These are phyloP conservation scores for Hibiscus mutabilis DNA, from an alignment of 345 rosid species.

Conservation along the genomic window DNA sequence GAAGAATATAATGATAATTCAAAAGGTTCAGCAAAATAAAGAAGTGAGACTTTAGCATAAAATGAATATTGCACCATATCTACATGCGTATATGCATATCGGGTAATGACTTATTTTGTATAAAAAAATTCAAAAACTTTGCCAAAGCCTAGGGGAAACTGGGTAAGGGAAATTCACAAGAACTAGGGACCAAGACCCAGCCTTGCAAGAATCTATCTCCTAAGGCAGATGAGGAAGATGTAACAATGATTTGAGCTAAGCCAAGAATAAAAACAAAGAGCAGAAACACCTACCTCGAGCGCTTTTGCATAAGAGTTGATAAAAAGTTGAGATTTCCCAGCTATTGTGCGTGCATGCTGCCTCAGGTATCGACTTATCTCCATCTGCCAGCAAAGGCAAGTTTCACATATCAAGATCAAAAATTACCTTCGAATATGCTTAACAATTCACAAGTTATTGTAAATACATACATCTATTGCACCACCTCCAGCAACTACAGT, in stretches of 20 bases:
- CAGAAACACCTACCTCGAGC: constrained; percentile 58
- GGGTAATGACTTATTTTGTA: not conserved
- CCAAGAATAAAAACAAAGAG: not conserved
- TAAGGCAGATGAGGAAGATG: not conserved
- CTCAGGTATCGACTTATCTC: constrained; percentile 88
- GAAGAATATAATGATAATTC: not conserved
- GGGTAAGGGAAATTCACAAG: not conserved
- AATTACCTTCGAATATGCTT: not conserved
- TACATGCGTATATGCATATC: not conserved
- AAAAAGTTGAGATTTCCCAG: constrained; percentile 93
- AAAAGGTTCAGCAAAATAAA: not conserved
- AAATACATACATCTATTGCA: constrained; percentile 84
- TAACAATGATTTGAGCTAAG: not conserved
- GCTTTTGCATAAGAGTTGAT: constrained; percentile 98
- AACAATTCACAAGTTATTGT: not conserved
- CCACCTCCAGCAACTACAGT: constrained; percentile 99
- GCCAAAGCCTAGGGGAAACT: not conserved
- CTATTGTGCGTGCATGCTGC: constrained; percentile 92
- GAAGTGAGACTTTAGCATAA: not conserved
- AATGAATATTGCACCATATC: not conserved
- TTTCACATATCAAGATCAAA: constrained; percentile 7
- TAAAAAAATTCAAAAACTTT: not conserved
- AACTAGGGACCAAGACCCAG: not conserved
- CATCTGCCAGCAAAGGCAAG: constrained; percentile 52
- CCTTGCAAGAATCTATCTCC: not conserved